Evolutionary conservation across 495 filamentous ascomycete species (phyloP), one percentile per base, ranked within the genome.

Genomic region (Lasiosphaeria hispida): DNA sequence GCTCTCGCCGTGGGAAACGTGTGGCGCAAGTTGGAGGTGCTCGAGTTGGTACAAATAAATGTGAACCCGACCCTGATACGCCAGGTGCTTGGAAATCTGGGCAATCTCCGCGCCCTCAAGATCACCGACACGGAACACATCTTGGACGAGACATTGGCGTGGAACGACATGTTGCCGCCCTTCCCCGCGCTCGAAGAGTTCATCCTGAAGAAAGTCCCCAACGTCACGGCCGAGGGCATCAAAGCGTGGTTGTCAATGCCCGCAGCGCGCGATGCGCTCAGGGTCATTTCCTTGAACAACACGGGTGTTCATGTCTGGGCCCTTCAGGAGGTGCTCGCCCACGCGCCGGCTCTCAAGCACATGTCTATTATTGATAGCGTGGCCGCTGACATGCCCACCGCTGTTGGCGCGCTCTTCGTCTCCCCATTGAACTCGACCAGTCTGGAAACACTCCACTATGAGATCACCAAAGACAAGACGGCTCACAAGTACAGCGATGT

Each of bases 21-120:
- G 13, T 98, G 93, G 93, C 73, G 74, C 23, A 86, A 87, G 48
- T 76, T 98, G 39, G 88, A 96, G 71, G 81, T 89, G 4, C 69
- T 97, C 41, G 91, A 96, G 65, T 67, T 98, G 39, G 79, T 81
- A 10, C 77, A 77, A 9, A 75, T 97, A 43, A 83, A 86, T 17
- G 75, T 96, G 61, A 92, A 98, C 64, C 80, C 87, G 10, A 70
- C 71, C 14, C 83, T 83, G 8, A 71, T 97, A 11, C 80, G 91
- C n/a, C 79, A 83, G 40, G 87, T 87, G 9, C 75, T 97, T 11
- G 82, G 78, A 14, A 77, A 78, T 18, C 82, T 97, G 57, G 80
- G 77, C 0, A 71, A 74, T 44, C 78, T 98, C 42, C 82, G 78
- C 34, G 86, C 89, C 10, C 72, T 98, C 18, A 92, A 85, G 47